Evolutionary conservation across 2,329 filamentous ascomycete species (phyloP).

Genomic region (Proliferodiscus dingleyae): DNA sequence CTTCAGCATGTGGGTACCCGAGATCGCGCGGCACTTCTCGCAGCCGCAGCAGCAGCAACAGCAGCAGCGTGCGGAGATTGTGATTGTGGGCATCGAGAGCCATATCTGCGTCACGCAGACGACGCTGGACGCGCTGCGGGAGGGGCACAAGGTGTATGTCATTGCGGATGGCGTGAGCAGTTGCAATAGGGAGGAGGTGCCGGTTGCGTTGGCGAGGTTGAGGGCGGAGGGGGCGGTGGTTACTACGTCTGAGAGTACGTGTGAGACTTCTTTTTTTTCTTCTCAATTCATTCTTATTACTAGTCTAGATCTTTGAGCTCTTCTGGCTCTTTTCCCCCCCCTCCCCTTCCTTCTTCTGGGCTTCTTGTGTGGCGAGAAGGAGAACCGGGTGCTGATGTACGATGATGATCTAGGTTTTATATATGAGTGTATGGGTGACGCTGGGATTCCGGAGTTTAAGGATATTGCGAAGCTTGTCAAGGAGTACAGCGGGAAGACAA

Average conservation of each 20-base stretch:
- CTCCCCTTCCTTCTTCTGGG: neutral
- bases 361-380: neutral
- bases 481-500: constrained; percentile 67
- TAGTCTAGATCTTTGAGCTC: too few relatives aligned
- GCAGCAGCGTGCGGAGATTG: too few relatives aligned
- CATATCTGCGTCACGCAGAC: constrained; percentile 97
- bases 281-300: too few relatives aligned
- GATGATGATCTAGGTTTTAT: constrained; percentile 41
- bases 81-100: constrained; percentile 85
- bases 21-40: constrained; percentile 45
- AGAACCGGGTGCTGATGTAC: neutral
- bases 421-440: constrained; percentile 87
- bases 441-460: constrained; percentile 67
- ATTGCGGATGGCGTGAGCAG: constrained; percentile 86
- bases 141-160: constrained; percentile 78
- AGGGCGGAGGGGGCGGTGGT: constrained; percentile 71
- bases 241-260: constrained; percentile 80
- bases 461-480: constrained; percentile 72
- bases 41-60: constrained; percentile 35
- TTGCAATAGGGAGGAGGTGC: constrained; percentile 77
- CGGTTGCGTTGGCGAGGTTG: constrained; percentile 71
- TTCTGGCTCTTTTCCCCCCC: neutral
- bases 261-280: neutral
- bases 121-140: constrained; percentile 69
- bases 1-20: constrained; percentile 82